These are phyloP conservation scores for Alternaria longipes DNA, from an alignment of 2,329 filamentous ascomycete species.

Conservation along the genomic window DNA sequence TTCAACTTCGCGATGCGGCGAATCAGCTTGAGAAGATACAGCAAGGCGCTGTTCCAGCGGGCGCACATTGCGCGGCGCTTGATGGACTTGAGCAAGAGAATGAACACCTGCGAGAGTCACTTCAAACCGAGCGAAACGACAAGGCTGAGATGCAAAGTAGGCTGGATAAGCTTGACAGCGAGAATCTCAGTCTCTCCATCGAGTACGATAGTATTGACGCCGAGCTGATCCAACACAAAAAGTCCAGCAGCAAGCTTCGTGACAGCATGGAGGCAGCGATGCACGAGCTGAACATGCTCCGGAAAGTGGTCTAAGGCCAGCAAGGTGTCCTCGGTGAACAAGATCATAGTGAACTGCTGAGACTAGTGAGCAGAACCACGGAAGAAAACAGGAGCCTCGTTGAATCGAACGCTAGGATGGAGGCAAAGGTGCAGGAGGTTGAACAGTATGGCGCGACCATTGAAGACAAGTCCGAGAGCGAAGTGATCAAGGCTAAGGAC, in stretches of 20 bases:
- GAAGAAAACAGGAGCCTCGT: background rate
- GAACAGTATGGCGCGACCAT: background rate
- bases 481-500: background rate
- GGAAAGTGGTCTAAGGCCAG: background rate
- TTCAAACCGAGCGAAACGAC: background rate
- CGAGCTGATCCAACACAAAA: background rate
- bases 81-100: background rate
- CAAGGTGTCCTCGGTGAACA: background rate
- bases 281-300: slow-evolving; percentile 5
- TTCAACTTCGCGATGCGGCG: background rate
- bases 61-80: background rate
- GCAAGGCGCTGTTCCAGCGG: background rate
- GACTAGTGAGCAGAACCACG: background rate
- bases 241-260: background rate
- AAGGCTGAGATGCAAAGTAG: background rate
- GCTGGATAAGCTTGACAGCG: background rate
- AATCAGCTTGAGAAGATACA: background rate
- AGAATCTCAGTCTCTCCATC: background rate
- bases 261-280: background rate
- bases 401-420: background rate
- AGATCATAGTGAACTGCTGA: background rate
- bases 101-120: background rate
- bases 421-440: background rate
- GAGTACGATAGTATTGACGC: background rate
- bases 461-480: background rate